Conservation (phyloP, 2,329 filamentous ascomycete species). For the Pestalotiopsis sp. region DNA sequence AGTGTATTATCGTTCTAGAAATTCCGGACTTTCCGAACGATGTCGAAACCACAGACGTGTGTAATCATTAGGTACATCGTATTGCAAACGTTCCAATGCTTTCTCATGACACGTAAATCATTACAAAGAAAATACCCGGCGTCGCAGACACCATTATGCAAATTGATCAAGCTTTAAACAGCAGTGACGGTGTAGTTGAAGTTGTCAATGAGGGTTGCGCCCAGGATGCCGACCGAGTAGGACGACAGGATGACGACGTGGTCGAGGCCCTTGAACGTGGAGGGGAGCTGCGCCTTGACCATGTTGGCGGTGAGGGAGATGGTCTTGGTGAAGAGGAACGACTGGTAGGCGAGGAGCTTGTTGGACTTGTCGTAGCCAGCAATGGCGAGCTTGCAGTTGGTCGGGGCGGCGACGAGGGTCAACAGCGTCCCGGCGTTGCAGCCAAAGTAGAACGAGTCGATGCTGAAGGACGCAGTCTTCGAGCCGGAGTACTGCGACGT, state of each 20-base stretch:
- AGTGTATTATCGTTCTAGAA: not conserved
- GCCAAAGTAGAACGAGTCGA: not conserved
- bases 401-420: not conserved
- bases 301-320: not conserved
- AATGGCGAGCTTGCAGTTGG: not conserved
- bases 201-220: conserved; percentile 1
- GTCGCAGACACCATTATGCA: not conserved
- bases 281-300: not conserved
- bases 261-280: not conserved
- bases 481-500: not conserved
- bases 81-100: not conserved
- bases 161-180: not conserved
- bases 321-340: not conserved
- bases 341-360: not conserved
- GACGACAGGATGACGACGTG: not conserved
- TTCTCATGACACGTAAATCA: not conserved
- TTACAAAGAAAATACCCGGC: not conserved
- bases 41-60: not conserved
- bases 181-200: not conserved
- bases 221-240: not conserved
- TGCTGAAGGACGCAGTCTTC: not conserved
- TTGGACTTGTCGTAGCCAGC: not conserved
- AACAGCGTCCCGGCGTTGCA: not conserved
- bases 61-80: not conserved
- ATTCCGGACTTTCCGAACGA: not conserved